Percentiles rank a stretch among this genome's conserved stretches.
phyloP scores from a whole-genome alignment of 2,329 filamentous ascomycete species.

The Biscogniauxia sp. region DNA sequence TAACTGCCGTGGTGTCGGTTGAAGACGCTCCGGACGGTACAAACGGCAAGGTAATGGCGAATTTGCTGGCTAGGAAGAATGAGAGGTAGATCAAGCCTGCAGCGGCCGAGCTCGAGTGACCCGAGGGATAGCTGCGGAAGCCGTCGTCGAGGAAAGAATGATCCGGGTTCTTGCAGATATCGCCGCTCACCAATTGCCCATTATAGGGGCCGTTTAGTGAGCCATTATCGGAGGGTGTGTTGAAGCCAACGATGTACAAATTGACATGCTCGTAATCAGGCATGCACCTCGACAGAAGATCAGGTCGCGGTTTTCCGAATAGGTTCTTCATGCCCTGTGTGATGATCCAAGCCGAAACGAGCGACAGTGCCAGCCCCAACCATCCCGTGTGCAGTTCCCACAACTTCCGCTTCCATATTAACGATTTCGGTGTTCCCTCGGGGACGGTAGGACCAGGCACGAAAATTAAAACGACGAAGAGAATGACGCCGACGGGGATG shows the following conservation, averaged over 20 bases:
- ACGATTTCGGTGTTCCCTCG: constrained; percentile 56
- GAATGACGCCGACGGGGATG: constrained; percentile 65
- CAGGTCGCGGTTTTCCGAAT: constrained; percentile 70
- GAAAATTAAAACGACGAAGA: constrained; percentile 65
- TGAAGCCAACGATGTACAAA: constrained; percentile 56
- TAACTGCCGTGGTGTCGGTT: constrained; percentile 47
- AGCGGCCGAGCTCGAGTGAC: constrained; percentile 72
- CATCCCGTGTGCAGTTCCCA: constrained; percentile 89
- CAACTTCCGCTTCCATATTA: constrained; percentile 77
- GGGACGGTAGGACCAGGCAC: constrained; percentile 71
- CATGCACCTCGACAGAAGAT: constrained; percentile 75
- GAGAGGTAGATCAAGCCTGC: constrained; percentile 82
- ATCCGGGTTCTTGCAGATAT: constrained; percentile 71
- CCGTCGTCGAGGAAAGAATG: constrained; percentile 66
- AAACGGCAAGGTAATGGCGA: constrained; percentile 71
- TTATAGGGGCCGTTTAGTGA: constrained; percentile 44
- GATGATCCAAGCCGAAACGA: constrained; percentile 73
- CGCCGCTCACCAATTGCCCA: constrained; percentile 69
- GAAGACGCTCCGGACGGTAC: constrained; percentile 50
- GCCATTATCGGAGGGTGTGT: constrained; percentile 18
- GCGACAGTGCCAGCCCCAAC: constrained; percentile 74
- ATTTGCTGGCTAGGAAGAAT: constrained; percentile 82
- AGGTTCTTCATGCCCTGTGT: constrained; percentile 83
- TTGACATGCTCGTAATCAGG: constrained; percentile 67
- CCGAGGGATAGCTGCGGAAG: constrained; percentile 81